Evolutionary conservation across 106 monocot genomes (phyloP).

Genomic region (Posidonia australis): DNA sequence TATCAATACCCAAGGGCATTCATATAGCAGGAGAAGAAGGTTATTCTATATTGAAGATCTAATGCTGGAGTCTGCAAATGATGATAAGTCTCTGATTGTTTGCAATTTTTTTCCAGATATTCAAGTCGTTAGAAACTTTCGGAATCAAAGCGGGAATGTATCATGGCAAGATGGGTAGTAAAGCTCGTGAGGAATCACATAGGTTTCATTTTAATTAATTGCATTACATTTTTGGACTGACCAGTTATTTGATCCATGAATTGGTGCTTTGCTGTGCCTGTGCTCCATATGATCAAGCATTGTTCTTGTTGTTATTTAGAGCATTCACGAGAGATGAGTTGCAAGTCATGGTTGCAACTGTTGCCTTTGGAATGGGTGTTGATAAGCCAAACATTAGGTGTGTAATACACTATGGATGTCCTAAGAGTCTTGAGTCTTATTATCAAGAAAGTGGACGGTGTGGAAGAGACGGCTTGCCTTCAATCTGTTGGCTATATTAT

Average conservation of each 20-base stretch:
- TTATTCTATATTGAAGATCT: no score
- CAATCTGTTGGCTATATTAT: constrained; percentile 91
- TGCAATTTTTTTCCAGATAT: constrained; percentile 38
- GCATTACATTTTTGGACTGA: neutral
- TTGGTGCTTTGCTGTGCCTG: neutral
- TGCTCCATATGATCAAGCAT: neutral
- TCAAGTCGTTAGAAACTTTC: constrained; percentile 38
- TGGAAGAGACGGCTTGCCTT: constrained; percentile 89
- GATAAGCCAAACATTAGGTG: constrained; percentile 95
- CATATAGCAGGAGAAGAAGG: no score
- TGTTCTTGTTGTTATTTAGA: constrained; percentile 23
- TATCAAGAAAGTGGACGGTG: constrained; percentile 99
- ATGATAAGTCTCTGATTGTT: neutral
- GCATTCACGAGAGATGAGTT: constrained; percentile 85
- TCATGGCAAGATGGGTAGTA: constrained; percentile 89
- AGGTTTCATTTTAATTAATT: constrained; percentile 35
- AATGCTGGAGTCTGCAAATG: no score
- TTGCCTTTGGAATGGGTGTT: constrained; percentile 99
- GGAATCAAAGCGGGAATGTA: constrained; percentile 73
- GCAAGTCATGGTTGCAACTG: constrained; percentile 90
- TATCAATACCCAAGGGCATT: no score
- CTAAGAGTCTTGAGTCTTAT: constrained; percentile 90
- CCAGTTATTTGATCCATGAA: no score
- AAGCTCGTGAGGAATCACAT: constrained; percentile 74
- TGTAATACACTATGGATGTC: constrained; percentile 98